phyloP scores from a whole-genome alignment of 2,329 filamentous ascomycete species.

The Hymenoscyphus scutula region DNA sequence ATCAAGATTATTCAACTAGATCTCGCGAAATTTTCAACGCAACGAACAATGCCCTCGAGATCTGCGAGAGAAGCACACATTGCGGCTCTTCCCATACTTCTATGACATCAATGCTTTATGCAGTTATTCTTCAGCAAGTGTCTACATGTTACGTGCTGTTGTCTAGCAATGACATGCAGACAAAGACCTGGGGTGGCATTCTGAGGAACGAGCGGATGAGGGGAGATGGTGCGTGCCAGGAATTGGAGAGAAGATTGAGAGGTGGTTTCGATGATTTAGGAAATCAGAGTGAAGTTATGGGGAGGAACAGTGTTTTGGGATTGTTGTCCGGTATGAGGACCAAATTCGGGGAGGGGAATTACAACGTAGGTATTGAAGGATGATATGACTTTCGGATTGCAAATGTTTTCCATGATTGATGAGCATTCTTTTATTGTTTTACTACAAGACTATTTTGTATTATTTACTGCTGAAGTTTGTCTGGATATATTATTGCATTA shows the following conservation, averaged over 20 bases:
- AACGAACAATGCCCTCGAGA: conserved; percentile 2
- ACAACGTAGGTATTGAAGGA: background rate
- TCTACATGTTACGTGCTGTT: conserved; percentile 5
- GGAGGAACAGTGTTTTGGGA: conserved; percentile 7
- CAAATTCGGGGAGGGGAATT: background rate
- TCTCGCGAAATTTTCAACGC: background rate
- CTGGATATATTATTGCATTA: too few relatives aligned
- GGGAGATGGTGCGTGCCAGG: background rate
- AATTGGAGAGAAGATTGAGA: conserved; percentile 7
- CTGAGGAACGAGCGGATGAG: background rate
- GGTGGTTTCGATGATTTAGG: background rate
- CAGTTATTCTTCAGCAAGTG: conserved; percentile 8
- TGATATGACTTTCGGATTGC: background rate
- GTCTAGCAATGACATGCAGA: background rate
- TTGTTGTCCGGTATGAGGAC: conserved; percentile 4
- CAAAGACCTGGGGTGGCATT: background rate
- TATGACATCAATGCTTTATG: conserved; percentile 10
- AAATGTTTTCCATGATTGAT: background rate
- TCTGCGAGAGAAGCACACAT: conserved; percentile 8
- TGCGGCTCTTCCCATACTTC: conserved; percentile 3
- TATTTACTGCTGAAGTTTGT: background rate
- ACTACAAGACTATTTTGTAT: background rate
- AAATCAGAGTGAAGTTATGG: conserved; percentile 4
- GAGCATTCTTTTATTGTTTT: conserved; percentile 1
- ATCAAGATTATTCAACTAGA: background rate